Conservation (phyloP, 1,284 basidiomycete genomes). For the Cystobasidium pallidum region DNA sequence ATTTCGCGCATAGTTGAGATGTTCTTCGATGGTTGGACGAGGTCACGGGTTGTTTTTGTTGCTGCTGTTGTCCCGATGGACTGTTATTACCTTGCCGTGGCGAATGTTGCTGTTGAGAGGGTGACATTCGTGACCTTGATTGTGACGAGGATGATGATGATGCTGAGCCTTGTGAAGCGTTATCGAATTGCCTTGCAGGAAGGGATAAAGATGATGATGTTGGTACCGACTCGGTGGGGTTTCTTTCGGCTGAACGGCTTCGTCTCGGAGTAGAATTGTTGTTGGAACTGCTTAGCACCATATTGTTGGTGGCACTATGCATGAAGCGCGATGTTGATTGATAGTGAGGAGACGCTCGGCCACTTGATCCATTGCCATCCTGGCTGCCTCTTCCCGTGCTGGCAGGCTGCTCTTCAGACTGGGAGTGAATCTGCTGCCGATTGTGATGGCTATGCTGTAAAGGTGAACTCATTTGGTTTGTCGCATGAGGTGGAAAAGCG, state of each 20-base stretch:
- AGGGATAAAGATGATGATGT: neutral
- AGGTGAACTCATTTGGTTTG: neutral
- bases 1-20: slow-evolving; percentile 50
- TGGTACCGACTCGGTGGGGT: neutral
- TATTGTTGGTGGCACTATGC: slow-evolving; percentile 1
- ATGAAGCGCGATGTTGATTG: neutral
- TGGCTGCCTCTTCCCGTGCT: neutral
- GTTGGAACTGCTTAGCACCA: neutral
- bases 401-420: neutral
- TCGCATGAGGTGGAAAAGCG: slow-evolving; percentile 1
- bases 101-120: neutral
- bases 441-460: slow-evolving; percentile 9
- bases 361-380: neutral
- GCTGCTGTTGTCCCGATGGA: slow-evolving; percentile 2
- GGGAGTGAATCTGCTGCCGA: neutral
- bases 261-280: neutral
- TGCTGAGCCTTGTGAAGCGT: neutral
- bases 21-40: slow-evolving; percentile 26
- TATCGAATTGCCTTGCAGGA: neutral
- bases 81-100: neutral
- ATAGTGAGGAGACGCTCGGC: neutral
- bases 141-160: slow-evolving; percentile 1
- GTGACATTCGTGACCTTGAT: neutral
- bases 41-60: neutral
- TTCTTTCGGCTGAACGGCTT: slow-evolving; percentile 13